These are phyloP conservation scores for Talaromyces verruculosus DNA, from an alignment of 2,329 filamentous ascomycete species.

Conservation along the genomic window DNA sequence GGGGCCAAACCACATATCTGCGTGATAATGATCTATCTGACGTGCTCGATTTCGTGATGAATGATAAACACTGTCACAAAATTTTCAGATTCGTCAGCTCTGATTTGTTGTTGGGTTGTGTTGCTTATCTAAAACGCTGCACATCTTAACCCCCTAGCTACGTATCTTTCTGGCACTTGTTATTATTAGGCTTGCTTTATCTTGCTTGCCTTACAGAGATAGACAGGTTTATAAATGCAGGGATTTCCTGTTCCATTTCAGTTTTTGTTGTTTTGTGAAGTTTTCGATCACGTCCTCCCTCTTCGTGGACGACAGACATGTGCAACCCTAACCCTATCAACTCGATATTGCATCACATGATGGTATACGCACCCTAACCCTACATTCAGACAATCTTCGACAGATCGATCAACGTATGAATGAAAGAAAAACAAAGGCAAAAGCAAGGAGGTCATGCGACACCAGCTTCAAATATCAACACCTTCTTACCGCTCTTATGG, in stretches of 20 bases:
- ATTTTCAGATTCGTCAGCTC: background rate
- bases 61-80: background rate
- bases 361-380: background rate
- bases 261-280: background rate
- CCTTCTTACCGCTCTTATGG: background rate
- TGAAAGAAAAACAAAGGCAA: background rate
- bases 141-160: background rate
- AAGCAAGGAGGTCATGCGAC: slow-evolving; percentile 10
- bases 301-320: background rate
- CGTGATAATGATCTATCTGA: slow-evolving; percentile 8
- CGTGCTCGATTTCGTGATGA: slow-evolving; percentile 11
- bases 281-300: background rate
- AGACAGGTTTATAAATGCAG: background rate
- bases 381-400: background rate
- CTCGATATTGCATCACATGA: background rate
- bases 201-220: background rate
- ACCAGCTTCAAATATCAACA: background rate
- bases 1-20: background rate
- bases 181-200: background rate
- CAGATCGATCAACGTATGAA: background rate
- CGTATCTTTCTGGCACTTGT: background rate
- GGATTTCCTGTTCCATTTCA: background rate
- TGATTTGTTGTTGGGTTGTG: background rate
- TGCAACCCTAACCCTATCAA: background rate
- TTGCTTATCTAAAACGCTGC: slow-evolving; percentile 7